phyloP scores from a whole-genome alignment of 139 green algal genomes.

The Chlorella sp. region DNA sequence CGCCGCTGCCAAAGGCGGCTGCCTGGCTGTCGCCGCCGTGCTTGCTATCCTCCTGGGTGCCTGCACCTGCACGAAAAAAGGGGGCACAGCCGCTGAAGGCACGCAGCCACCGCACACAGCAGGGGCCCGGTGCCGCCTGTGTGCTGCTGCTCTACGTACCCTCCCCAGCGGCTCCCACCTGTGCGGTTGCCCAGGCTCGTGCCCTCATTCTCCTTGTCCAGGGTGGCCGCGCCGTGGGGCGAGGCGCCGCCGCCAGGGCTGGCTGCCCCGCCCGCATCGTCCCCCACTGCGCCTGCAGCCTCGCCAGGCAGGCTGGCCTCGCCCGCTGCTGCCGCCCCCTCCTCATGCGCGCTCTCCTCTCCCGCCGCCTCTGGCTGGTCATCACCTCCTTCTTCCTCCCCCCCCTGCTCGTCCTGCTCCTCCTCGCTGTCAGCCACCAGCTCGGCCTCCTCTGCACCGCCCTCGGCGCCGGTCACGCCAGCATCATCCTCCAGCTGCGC shows the following conservation, averaged over 20 bases:
- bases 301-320: too few relatives aligned
- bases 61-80: neutral
- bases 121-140: neutral
- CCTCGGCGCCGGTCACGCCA: too few relatives aligned
- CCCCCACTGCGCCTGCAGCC: too few relatives aligned
- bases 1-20: too few relatives aligned
- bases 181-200: conserved; percentile 8
- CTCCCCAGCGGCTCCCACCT: neutral
- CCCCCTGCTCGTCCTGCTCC: neutral
- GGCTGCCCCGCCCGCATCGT: too few relatives aligned
- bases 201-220: neutral
- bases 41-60: conserved; percentile 15
- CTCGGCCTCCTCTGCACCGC: neutral
- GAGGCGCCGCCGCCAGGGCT: too few relatives aligned
- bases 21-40: neutral
- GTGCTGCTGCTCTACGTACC: neutral
- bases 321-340: neutral
- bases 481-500: neutral
- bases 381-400: neutral
- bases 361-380: neutral
- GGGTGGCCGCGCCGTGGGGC: neutral
- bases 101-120: neutral
- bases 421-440: neutral
- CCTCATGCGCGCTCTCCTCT: neutral
- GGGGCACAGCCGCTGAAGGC: neutral